Conservation (phyloP, 2,329 filamentous ascomycete genomes). For the Ophiostoma ips region DNA sequence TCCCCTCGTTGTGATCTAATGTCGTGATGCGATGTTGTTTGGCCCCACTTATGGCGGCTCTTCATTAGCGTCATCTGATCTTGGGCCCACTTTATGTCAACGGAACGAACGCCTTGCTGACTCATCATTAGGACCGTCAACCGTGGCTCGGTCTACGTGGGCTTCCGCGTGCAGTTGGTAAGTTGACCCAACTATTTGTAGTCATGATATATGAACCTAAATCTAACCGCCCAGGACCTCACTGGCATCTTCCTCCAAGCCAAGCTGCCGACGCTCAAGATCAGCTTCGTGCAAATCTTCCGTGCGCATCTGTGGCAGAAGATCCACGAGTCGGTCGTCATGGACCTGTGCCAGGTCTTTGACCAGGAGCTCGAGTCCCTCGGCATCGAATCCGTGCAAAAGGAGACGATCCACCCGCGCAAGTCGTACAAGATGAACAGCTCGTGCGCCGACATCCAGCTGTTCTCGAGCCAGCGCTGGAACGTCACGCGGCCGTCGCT, state of each 20-base stretch:
- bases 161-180: slow-evolving; percentile 88
- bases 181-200: background rate
- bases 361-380: slow-evolving; percentile 93
- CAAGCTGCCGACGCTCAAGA: slow-evolving; percentile 96
- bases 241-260: slow-evolving; percentile 98
- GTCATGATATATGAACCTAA: background rate
- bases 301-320: slow-evolving; percentile 99
- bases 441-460: slow-evolving; percentile 89
- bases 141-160: slow-evolving; percentile 92
- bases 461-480: slow-evolving; percentile 98
- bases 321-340: slow-evolving; percentile 96
- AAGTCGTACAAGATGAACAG: slow-evolving; percentile 99
- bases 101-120: background rate
- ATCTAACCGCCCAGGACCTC: slow-evolving; percentile 41
- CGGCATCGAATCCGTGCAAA: slow-evolving; percentile 94
- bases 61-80: background rate
- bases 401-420: slow-evolving; percentile 96
- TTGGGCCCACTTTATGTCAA: background rate
- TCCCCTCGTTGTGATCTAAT: background rate
- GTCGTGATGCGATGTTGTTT: background rate
- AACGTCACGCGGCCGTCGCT: slow-evolving; percentile 89
- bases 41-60: background rate
- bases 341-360: slow-evolving; percentile 98
- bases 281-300: slow-evolving; percentile 98
- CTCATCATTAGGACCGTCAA: slow-evolving; percentile 54